Evolutionary conservation across 1,284 basidiomycete genomes (phyloP).

Genomic region (Rhodotorula sp.): DNA sequence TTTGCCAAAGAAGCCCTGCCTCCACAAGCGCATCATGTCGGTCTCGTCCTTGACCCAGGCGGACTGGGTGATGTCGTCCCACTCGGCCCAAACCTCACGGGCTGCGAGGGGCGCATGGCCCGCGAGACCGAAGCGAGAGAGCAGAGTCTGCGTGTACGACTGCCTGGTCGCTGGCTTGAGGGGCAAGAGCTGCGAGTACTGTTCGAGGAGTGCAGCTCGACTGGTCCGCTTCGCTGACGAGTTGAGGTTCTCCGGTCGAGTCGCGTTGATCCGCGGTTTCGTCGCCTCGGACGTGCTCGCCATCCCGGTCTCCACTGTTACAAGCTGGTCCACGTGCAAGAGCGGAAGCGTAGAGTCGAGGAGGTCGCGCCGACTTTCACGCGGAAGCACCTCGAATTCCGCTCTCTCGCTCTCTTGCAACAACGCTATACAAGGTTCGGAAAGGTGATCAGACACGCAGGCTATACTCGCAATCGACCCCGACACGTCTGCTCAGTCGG

Average conservation of each 20-base stretch:
- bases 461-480: background rate
- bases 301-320: background rate
- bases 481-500: background rate
- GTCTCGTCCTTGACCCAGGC: conserved; percentile 71
- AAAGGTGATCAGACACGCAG: background rate
- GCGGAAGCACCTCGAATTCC: background rate
- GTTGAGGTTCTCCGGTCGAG: conserved; percentile 31
- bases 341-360: background rate
- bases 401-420: background rate
- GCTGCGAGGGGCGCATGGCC: conserved; percentile 57
- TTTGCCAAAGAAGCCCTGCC: conserved; percentile 94
- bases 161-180: conserved; percentile 9
- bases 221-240: conserved; percentile 31
- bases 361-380: too few species aligned
- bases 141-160: conserved; percentile 62
- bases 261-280: conserved; percentile 10
- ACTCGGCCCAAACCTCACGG: conserved; percentile 62
- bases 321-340: background rate
- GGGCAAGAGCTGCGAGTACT: conserved; percentile 37
- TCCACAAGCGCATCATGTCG: conserved; percentile 74
- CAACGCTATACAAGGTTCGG: background rate
- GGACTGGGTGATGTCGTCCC: conserved; percentile 69
- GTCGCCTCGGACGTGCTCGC: background rate
- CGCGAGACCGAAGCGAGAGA: conserved; percentile 50
- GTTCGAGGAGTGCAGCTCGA: conserved; percentile 11